Base-by-base conservation (phyloP, 345 rosid genomes). In the Linum lewisii region DNA sequence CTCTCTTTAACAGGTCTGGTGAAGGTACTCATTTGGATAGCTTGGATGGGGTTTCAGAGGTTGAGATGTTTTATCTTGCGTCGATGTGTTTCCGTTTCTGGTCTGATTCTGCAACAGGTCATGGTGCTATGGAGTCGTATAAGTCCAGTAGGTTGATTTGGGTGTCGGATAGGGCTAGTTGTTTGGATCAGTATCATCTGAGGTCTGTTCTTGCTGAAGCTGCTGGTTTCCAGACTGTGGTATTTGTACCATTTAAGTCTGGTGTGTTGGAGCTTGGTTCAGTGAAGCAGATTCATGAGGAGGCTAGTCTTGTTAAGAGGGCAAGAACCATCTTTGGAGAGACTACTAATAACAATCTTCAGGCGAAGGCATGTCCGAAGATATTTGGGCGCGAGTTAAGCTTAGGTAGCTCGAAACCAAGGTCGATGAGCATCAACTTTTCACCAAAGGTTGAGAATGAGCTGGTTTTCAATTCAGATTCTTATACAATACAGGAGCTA, bases 191-290 rank as follows among this genome's bases (percentile, higher is more conserved):
- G 24, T 86, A 76, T 65, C 73, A 83, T 25, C 66, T 75, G 37
- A 81, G 98, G 57, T 93, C 94, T 11, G 77, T 71, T 75, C 73
- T 93, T 59, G 95, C 90, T 7, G 81, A 81, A 73, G 82, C 84
- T 18, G 90, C 92, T 51, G 88, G 94, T 26, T 77, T 93, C 55
- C 82, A 87, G 69, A 85, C 97, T 1, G 84, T 78, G 13, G 84
- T 69, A 52, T 82, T 88, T 66, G 75, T 87, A 26, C 90, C 97
- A 5, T 83, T 80, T 19, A 87, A 81, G 60, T 74, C 73, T 67
- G 99, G 97, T 29, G 92, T 89, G 50, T 79, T 89, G 56, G 99
- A 93, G 77, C 88, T 93, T 21, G 96, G 95, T 69, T 93, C 97
- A 0, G 66, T 82, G 66, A 83, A 77, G 60, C 62, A 61, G 16